A percentile compares a stretch with the other conserved stretches of the same genome.
These are phyloP conservation scores for Chlamydomonas incerta DNA, from an alignment of 139 green algal species.

Conservation along the genomic window DNA sequence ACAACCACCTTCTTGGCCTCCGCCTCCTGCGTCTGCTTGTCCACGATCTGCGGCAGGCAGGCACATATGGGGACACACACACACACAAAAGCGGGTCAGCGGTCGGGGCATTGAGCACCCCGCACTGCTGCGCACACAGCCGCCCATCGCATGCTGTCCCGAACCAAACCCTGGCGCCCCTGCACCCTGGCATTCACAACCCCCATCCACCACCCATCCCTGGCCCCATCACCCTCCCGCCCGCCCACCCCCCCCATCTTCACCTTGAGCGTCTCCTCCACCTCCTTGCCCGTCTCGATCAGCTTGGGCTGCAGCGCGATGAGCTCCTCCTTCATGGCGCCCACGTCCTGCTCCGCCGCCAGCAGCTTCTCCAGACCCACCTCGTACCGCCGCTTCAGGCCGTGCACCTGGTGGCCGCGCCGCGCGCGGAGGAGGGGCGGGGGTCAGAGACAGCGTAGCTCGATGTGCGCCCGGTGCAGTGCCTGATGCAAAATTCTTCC, in stretches of 20 bases:
- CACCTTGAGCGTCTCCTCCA: slow-evolving; percentile 67
- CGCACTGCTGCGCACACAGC: no score
- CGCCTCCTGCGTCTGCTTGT: slow-evolving; percentile 70
- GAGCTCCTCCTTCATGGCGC: slow-evolving; percentile 72
- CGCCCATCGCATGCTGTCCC: no score
- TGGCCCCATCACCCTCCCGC: no score
- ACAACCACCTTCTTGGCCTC: slow-evolving; percentile 74
- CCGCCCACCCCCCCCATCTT: not conserved
- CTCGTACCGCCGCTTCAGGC: slow-evolving; percentile 57
- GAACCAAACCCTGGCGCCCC: no score
- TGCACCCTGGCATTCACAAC: no score
- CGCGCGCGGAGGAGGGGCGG: not conserved
- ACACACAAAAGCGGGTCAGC: no score
- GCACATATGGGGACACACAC: no score
- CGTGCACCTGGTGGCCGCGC: slow-evolving; percentile 46
- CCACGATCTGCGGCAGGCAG: slow-evolving; percentile 50
- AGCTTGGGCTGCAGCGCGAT: slow-evolving; percentile 76
- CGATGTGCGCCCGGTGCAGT: no score
- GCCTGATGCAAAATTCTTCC: no score
- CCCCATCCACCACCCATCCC: no score
- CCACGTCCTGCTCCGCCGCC: slow-evolving; percentile 53
- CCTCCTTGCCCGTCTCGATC: slow-evolving; percentile 75
- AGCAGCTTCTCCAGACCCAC: slow-evolving; percentile 76
- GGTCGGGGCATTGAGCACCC: no score
- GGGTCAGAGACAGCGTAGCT: not conserved